phyloP scores from a whole-genome alignment of 108 stramenopile species.

The Pseudonitzschia delicatissima region DNA sequence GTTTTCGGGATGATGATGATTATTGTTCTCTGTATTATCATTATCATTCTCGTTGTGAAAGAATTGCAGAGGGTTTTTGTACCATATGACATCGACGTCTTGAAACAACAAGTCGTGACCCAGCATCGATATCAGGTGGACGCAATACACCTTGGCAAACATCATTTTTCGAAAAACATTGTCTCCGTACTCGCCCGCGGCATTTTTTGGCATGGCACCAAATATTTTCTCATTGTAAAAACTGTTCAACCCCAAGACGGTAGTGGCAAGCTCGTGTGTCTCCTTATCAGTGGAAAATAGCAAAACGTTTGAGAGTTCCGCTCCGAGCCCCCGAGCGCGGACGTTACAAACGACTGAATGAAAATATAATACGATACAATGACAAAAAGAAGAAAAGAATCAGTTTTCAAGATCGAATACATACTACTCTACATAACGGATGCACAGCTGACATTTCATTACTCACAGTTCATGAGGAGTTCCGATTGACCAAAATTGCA shows the following conservation, averaged over 20 bases:
- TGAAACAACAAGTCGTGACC: conserved; percentile 78
- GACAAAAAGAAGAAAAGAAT: background rate
- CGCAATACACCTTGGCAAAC: conserved; percentile 73
- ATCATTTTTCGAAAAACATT: conserved; percentile 62
- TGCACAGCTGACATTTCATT: too few relatives aligned
- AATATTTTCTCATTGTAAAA: conserved; percentile 52
- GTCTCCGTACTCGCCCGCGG: conserved; percentile 64
- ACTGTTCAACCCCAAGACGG: conserved; percentile 39
- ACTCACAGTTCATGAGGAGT: conserved; percentile 73
- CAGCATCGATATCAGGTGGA: conserved; percentile 47
- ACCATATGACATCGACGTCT: conserved; percentile 76
- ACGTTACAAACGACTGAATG: conserved; percentile 19
- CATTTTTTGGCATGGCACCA: conserved; percentile 46
- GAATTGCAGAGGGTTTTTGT: conserved; percentile 54
- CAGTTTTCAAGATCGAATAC: too few relatives aligned
- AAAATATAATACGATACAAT: conserved; percentile 13
- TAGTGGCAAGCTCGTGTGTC: conserved; percentile 56
- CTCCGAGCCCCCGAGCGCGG: conserved; percentile 34
- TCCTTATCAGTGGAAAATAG: conserved; percentile 26
- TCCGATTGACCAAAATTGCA: conserved; percentile 79
- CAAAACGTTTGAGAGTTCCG: conserved; percentile 23
- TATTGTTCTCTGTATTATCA: too few relatives aligned
- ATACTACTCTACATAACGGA: too few relatives aligned
- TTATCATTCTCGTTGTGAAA: conserved; percentile 11
- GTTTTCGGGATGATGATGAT: too few relatives aligned